A percentile compares a stretch with the other conserved stretches of the same genome.
These are phyloP conservation scores for Cryptosporidium parvum DNA, from an alignment of 169 alveolate genomes.

Conservation along the genomic window DNA sequence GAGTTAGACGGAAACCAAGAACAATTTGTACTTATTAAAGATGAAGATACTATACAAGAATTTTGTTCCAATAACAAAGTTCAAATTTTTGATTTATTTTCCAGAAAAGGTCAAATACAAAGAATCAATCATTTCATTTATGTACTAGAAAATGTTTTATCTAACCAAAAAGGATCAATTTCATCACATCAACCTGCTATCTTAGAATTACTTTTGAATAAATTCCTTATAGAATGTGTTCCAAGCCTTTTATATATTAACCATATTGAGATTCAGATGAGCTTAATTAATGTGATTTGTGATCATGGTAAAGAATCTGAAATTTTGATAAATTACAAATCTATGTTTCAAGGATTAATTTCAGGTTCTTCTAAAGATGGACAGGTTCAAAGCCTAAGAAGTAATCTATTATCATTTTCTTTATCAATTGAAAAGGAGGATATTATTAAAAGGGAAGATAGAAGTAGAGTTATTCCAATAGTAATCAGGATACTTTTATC, in stretches of 20 bases:
- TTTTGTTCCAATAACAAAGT: background rate
- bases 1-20: constrained; percentile 57
- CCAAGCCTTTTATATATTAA: constrained; percentile 29
- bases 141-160: constrained; percentile 10
- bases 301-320: background rate
- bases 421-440: constrained; percentile 30
- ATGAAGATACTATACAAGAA: background rate
- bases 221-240: background rate
- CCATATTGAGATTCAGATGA: constrained; percentile 26
- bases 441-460: constrained; percentile 8
- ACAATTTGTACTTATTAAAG: background rate
- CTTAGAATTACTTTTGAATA: constrained; percentile 4
- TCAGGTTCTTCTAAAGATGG: constrained; percentile 16
- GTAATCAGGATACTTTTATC: constrained; percentile 38
- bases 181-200: background rate
- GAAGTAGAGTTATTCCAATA: constrained; percentile 25
- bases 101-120: constrained; percentile 20
- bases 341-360: constrained; percentile 27
- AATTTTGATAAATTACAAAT: background rate
- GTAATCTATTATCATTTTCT: constrained; percentile 27
- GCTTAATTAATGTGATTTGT: constrained; percentile 18
- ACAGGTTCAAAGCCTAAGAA: constrained; percentile 26
- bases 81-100: background rate
- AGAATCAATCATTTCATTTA: constrained; percentile 3
- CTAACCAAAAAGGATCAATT: too few relatives aligned